Conservation (phyloP, 2,329 filamentous ascomycete species). For the Arthrobotrys iridis region DNA sequence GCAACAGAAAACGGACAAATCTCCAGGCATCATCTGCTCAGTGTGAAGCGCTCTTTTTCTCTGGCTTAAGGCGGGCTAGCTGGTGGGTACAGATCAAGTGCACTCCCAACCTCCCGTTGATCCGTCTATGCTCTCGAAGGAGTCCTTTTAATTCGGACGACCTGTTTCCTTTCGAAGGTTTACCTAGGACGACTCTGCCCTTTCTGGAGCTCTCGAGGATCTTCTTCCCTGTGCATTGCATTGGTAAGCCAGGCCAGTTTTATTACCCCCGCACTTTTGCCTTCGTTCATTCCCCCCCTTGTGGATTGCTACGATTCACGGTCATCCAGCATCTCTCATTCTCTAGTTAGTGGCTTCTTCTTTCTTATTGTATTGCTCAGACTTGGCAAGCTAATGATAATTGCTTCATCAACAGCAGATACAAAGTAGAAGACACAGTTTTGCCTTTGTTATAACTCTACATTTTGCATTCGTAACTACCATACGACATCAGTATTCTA, state of each 20-base stretch:
- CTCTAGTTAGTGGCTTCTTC: too few species aligned
- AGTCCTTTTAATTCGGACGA: neutral
- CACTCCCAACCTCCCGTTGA: conserved; percentile 9
- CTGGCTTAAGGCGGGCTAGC: conserved; percentile 23
- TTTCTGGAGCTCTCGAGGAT: conserved; percentile 34
- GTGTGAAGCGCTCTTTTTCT: neutral
- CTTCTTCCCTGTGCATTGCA: conserved; percentile 4
- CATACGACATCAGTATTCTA: neutral
- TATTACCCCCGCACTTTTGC: conserved; percentile 34
- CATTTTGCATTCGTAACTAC: conserved; percentile 12
- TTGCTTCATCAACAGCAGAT: neutral
- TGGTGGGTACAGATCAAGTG: conserved; percentile 36
- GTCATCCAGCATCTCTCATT: neutral
- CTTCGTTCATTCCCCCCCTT: neutral
- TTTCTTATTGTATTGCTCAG: neutral
- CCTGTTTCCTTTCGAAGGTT: neutral
- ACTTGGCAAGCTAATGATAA: conserved; percentile 14
- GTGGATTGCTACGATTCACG: conserved; percentile 26
- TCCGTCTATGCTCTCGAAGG: too few species aligned
- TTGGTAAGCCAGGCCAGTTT: conserved; percentile 41
- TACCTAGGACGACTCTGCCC: neutral
- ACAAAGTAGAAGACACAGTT: neutral
- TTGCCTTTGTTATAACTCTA: neutral
- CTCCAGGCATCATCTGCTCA: conserved; percentile 3
- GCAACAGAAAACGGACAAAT: neutral